A percentile compares a stretch with the other conserved stretches of the same genome.
phyloP scores from a whole-genome alignment of 2,329 filamentous ascomycete genomes.

The Sporothrix luriei region DNA sequence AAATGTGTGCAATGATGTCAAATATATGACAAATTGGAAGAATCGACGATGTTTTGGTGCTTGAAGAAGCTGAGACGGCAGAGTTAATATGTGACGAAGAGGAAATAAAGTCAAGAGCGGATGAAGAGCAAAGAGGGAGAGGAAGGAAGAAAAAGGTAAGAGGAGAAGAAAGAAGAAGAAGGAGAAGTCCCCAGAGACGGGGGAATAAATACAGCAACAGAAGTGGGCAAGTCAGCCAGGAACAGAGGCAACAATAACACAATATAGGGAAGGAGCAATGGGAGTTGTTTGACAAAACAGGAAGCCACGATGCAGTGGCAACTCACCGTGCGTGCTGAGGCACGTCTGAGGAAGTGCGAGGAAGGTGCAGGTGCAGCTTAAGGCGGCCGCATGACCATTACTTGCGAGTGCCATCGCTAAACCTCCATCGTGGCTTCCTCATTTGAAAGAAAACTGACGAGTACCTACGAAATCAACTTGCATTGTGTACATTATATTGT shows the following conservation, averaged over 20 bases:
- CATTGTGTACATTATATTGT: not conserved
- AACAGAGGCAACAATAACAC: not conserved
- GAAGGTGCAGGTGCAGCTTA: not conserved
- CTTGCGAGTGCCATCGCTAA: too few relatives aligned
- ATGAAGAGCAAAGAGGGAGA: not conserved
- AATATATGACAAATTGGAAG: not conserved
- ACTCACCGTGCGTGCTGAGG: not conserved
- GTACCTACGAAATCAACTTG: too few relatives aligned
- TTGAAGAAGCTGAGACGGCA: not conserved
- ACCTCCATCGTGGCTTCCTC: slow-evolving; percentile 1
- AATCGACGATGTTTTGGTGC: not conserved
- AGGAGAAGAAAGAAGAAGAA: not conserved
- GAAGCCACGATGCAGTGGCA: not conserved
- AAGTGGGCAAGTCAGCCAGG: not conserved
- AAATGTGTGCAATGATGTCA: not conserved
- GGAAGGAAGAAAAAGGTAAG: not conserved
- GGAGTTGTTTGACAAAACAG: not conserved
- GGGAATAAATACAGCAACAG: not conserved
- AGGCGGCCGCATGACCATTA: not conserved
- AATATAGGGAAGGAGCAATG: slow-evolving; percentile 2
- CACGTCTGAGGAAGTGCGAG: not conserved
- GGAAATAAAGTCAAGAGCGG: not conserved
- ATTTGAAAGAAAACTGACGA: not conserved
- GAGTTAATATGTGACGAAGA: not conserved
- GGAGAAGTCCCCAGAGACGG: not conserved